phyloP scores from a whole-genome alignment of 768 basidiomycete genomes.

The Baorangia bicolor region DNA sequence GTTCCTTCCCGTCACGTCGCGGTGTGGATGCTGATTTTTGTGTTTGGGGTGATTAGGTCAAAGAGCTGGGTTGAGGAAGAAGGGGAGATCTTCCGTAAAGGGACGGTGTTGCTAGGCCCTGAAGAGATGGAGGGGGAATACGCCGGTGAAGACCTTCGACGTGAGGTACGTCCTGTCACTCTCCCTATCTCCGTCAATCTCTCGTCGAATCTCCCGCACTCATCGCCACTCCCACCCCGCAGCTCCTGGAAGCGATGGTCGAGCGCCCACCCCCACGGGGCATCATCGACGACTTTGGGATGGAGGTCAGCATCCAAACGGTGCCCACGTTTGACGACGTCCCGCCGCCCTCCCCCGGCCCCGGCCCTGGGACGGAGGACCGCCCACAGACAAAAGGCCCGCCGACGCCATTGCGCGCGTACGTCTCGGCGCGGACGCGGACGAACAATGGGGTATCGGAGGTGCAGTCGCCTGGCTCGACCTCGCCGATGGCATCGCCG shows the following conservation, averaged over 20 bases:
- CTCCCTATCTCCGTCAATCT: background rate
- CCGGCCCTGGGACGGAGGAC: slow-evolving; percentile 23
- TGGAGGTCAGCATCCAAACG: slow-evolving; percentile 32
- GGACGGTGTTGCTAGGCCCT: slow-evolving; percentile 71
- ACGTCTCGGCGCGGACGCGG: slow-evolving; percentile 51
- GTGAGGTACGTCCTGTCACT: slow-evolving; percentile 50
- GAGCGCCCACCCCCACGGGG: slow-evolving; percentile 80
- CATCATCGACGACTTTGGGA: slow-evolving; percentile 58
- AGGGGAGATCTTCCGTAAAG: slow-evolving; percentile 94
- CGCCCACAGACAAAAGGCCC: slow-evolving; percentile 30
- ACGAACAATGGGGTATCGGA: too few relatives aligned
- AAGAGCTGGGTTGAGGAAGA: slow-evolving; percentile 89
- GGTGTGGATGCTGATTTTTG: background rate
- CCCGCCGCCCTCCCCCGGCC: background rate
- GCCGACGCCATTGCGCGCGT: slow-evolving; percentile 55
- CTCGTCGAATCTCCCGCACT: background rate
- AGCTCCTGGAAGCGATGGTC: slow-evolving; percentile 85
- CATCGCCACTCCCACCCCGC: slow-evolving; percentile 17
- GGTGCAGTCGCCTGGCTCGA: background rate
- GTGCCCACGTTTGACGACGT: slow-evolving; percentile 17
- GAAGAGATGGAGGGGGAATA: slow-evolving; percentile 91
- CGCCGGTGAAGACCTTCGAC: slow-evolving; percentile 83
- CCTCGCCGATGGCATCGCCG: slow-evolving; percentile 30
- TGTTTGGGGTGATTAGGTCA: slow-evolving; percentile 44
- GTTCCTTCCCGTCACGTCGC: slow-evolving; percentile 9